Evolutionary conservation across 352 stramenopile genomes (phyloP).

Genomic region (Globisporangium heterothallicum): DNA sequence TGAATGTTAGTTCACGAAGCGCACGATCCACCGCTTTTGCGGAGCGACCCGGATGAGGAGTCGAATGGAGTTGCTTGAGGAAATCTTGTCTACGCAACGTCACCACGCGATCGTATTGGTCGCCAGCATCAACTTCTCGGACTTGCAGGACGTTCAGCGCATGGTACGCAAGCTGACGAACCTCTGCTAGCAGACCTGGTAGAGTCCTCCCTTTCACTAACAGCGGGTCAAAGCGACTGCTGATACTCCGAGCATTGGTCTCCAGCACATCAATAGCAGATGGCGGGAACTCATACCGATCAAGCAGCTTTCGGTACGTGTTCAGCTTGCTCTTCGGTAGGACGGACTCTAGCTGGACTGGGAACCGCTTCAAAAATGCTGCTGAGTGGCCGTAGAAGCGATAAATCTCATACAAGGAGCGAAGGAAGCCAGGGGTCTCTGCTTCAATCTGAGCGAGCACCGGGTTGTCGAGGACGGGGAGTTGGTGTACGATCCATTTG

Average conservation of each 20-base stretch:
- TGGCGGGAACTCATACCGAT: constrained; percentile 44
- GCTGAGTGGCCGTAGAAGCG: constrained; percentile 60
- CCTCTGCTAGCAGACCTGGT: constrained; percentile 28
- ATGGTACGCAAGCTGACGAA: constrained; percentile 45
- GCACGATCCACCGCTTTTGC: constrained; percentile 30
- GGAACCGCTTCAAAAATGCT: constrained; percentile 46
- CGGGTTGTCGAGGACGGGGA: constrained; percentile 55
- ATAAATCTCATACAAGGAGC: constrained; percentile 67
- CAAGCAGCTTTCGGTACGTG: constrained; percentile 51
- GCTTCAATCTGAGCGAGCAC: constrained; percentile 40
- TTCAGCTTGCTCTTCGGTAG: constrained; percentile 43
- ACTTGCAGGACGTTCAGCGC: constrained; percentile 38
- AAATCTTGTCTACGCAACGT: constrained; percentile 19
- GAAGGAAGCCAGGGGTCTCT: constrained; percentile 35
- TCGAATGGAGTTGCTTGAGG: constrained; percentile 28
- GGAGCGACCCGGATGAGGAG: constrained; percentile 23
- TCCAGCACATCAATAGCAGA: constrained; percentile 69
- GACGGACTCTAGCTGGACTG: constrained; percentile 23
- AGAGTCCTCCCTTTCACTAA: constrained; percentile 29
- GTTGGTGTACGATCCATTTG: constrained; percentile 45
- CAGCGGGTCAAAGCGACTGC: constrained; percentile 53
- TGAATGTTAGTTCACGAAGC: constrained; percentile 42
- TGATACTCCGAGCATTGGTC: constrained; percentile 33
- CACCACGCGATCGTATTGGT: constrained; percentile 15
- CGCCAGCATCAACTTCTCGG: constrained; percentile 27